Base-by-base conservation (phyloP, 768 basidiomycete genomes). In the Leccinum longicurvipes region DNA sequence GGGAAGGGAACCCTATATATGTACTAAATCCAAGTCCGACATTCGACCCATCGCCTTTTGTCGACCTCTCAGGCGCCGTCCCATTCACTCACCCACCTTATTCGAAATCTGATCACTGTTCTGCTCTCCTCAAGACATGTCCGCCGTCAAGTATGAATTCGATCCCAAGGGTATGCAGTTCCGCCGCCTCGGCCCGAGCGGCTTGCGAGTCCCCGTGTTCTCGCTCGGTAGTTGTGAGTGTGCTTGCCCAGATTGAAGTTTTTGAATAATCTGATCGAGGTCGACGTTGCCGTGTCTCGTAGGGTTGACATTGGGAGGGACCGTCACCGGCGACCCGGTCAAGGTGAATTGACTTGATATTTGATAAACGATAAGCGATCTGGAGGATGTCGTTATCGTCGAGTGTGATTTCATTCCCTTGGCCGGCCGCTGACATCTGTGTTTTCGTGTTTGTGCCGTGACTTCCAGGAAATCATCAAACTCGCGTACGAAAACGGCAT, bases 401-500 rank as follows among this genome's bases (percentile, higher is more conserved):
- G 9, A 10, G 2, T 36, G 28, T 29, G 28, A 10, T 36, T 10
- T 36, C 10, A 36, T n/a, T 10, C 17, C 34, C 34, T n/a, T 36
- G 34, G 17, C 17, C 17, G 17, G 17, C 34, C 34, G 34, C 17
- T 36, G 34, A 36, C 34, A 0, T n/a, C 34, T 36, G 34, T 3
- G 34, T n/a, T n/a, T 17, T n/a, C 8, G 34, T 10, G 17, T 36
- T 6, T 36, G 34, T 17, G 34, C n/a, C n/a, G 34, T 36, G 36
- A n/a, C 15, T 41, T 24, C 27, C 56, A 77, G 72, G 83, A 85
- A 36, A 77, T 82, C 56, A 74, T 85, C 72, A 78, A 79, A 66
- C 67, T 74, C 9, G 81, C 81, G 15, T 82, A 75, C 48, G 81
- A 84, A 51, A 67, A 72, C 19, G 81, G 80, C 6, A 75, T 82